A percentile compares a stretch with the other conserved stretches of the same genome.
Conservation (phyloP, 352 stramenopile genomes). For the Pythium scleroteichum region DNA sequence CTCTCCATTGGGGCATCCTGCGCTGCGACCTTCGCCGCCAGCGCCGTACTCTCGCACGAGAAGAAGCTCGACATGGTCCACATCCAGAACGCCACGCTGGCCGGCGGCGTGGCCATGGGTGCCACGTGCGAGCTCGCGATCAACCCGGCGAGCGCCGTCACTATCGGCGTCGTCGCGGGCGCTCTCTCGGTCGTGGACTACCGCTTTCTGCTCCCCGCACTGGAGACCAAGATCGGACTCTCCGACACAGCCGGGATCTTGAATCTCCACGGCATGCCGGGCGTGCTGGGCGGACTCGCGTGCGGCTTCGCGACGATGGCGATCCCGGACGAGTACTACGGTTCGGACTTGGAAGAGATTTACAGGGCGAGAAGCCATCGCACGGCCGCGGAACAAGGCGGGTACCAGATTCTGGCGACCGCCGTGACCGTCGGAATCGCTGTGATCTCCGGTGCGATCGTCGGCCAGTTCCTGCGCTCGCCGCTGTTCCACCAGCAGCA, state of each 20-base stretch:
- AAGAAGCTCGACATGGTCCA: conserved; percentile 88
- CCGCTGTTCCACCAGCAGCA: conserved; percentile 57
- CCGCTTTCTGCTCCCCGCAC: conserved; percentile 38
- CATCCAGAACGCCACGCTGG: conserved; percentile 83
- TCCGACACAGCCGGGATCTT: conserved; percentile 56
- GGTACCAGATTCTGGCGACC: conserved; percentile 63
- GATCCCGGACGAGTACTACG: conserved; percentile 54
- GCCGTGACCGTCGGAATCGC: conserved; percentile 46
- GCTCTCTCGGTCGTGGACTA: conserved; percentile 50
- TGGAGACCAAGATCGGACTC: conserved; percentile 43
- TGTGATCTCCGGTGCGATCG: conserved; percentile 31
- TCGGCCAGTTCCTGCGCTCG: conserved; percentile 46
- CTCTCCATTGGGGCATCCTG: conserved; percentile 69
- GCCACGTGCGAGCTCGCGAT: conserved; percentile 69
- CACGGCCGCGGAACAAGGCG: conserved; percentile 41
- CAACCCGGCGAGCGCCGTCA: conserved; percentile 47
- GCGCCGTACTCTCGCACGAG: conserved; percentile 35
- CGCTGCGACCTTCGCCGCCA: conserved; percentile 53
- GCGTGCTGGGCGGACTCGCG: conserved; percentile 58
- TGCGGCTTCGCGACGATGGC: conserved; percentile 55
- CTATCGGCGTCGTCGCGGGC: conserved; percentile 49
- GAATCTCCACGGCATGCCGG: conserved; percentile 82
- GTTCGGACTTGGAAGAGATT: conserved; percentile 41
- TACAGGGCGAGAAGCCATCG: conserved; percentile 51
- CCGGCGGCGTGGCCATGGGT: conserved; percentile 82